Percentiles rank a stretch among this genome's conserved stretches.
phyloP scores from a whole-genome alignment of 345 rosid genomes.

The Luvunga scandens region DNA sequence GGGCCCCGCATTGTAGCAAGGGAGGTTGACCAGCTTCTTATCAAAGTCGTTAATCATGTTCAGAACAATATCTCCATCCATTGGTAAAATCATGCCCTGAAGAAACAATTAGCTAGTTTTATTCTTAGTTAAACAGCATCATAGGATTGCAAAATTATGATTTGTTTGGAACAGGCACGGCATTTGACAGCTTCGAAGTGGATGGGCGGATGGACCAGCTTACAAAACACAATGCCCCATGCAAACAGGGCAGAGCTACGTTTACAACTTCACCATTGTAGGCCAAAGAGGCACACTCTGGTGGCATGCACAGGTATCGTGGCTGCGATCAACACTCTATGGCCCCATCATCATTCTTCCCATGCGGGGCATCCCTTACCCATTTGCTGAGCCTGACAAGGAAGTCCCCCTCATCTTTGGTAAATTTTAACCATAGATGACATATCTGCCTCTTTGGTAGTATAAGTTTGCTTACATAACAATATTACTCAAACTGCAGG shows the following conservation, averaged over 20 bases:
- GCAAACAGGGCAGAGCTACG: slow-evolving; percentile 50
- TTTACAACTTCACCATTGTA: slow-evolving; percentile 55
- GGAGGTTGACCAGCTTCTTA: slow-evolving; percentile 35
- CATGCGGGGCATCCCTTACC: too few species aligned
- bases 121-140: too few species aligned
- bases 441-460: too few species aligned
- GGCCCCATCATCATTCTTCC: neutral
- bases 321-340: slow-evolving; percentile 20
- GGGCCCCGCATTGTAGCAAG: slow-evolving; percentile 39
- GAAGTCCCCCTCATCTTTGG: too few species aligned
- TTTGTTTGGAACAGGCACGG: slow-evolving; percentile 24
- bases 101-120: neutral
- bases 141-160: neutral
- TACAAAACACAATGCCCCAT: slow-evolving; percentile 64
- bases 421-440: too few species aligned
- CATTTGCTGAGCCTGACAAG: too few species aligned
- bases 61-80: slow-evolving; percentile 52
- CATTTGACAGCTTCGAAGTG: slow-evolving; percentile 46
- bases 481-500: too few species aligned
- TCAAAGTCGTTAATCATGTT: slow-evolving; percentile 52
- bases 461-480: too few species aligned
- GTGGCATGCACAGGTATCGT: neutral
- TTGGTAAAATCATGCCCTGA: slow-evolving; percentile 33
- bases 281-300: slow-evolving; percentile 62
- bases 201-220: slow-evolving; percentile 70